A percentile compares a stretch with the other conserved stretches of the same genome.
These are phyloP conservation scores for Monilinia aucupariae DNA, from an alignment of 2,329 filamentous ascomycete genomes.

Conservation along the genomic window DNA sequence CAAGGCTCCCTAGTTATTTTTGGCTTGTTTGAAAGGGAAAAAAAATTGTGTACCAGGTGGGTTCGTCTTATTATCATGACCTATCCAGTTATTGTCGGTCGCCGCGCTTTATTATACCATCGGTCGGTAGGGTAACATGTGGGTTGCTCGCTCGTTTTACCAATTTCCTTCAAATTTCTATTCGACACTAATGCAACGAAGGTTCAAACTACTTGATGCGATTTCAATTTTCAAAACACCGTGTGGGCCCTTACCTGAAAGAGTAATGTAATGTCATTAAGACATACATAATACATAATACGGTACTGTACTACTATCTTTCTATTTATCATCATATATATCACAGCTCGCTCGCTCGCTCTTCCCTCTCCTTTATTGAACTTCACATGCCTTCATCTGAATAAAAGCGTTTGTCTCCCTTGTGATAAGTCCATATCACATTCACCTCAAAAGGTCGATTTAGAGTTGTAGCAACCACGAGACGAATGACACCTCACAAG, in stretches of 20 bases:
- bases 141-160: slow-evolving; percentile 6
- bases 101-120: neutral
- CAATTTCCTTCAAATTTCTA: slow-evolving; percentile 6
- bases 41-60: slow-evolving; percentile 6
- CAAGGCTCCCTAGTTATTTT: neutral
- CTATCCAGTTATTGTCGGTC: slow-evolving; percentile 14
- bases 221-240: slow-evolving; percentile 12
- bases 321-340: slow-evolving; percentile 11
- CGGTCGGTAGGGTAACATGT: slow-evolving; percentile 8
- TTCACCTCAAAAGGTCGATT: neutral
- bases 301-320: neutral
- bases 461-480: slow-evolving; percentile 3
- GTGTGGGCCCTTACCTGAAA: slow-evolving; percentile 4
- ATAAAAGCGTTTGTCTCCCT: neutral
- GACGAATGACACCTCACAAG: slow-evolving; percentile 16
- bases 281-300: too few species aligned
- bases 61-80: slow-evolving; percentile 8
- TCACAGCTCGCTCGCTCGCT: neutral
- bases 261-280: slow-evolving; percentile 8
- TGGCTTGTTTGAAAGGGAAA: neutral
- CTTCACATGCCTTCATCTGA: neutral
- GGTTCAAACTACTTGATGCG: neutral
- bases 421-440: slow-evolving; percentile 11
- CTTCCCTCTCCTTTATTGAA: neutral
- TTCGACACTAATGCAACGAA: slow-evolving; percentile 13